Base-by-base conservation (phyloP, 139 green algal species). In the Asterochloris sp. region DNA sequence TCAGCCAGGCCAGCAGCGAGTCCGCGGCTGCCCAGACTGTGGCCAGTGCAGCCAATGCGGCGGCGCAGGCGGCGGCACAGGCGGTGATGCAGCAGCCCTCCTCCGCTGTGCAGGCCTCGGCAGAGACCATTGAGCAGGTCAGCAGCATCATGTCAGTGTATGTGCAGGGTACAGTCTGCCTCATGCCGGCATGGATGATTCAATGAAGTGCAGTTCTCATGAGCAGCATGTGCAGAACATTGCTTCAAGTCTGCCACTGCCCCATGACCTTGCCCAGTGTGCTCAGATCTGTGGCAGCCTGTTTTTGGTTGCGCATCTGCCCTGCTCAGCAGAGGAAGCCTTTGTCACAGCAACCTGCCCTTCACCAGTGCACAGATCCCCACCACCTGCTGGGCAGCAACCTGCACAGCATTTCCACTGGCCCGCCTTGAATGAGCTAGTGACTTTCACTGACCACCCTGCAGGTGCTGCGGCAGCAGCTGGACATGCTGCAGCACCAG, bases 401-500 rank as follows among this genome's bases (percentile, higher is more conserved):
- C 66, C 66, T 71, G 66, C 21, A 26, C 21, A 23, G 21, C 66
- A 71, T 71, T 2, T 13, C 21, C 66, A 71, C 21, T 71, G 6
- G 6, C 1, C 21, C 8, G 21, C 19, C 66, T 26, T 71, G 66
- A 26, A 26, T 10, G 2, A 71, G 38, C 38, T 54, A 76, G n/a
- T 54, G 23, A 28, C n/a, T 19, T 54, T 6, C 24, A 29, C 16
- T 78, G 27, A 12, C 38, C 21, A n/a, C 13, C 14, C 28, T 47
- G 68, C 81, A 90, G 83, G 75, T 89, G 78, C 82, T 91, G 73
- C 85, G 87, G 38, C 84, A 83, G 63, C 87, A 93, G 82, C 26
- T 91, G 83, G 87, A 89, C 29, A 85, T 88, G 77, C 69, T 91
- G 77, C 82, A 91, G 80, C 81, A 78, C 27, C 83, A 90, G 76